Evolutionary conservation across 2,329 filamentous ascomycete genomes (phyloP), one percentile per base, ranked within the genome.

Genomic region (Diaporthe caulivora): DNA sequence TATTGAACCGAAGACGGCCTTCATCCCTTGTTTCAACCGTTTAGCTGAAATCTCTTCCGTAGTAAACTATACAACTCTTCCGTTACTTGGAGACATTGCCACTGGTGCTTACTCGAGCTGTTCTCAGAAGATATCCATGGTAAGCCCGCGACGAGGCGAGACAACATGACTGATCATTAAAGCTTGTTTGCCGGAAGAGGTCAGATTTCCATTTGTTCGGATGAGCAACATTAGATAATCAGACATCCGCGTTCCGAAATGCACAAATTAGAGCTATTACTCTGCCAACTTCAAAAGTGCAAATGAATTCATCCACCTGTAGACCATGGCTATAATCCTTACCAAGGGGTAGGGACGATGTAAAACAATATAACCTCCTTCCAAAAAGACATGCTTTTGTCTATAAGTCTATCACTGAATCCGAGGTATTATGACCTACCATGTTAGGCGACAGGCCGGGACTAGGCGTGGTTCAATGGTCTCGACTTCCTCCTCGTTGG

Each of bases 341-440:
- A 8, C 5, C 9, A 13, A 15, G 13, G 31, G n/a, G 13, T 8
- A 37, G 8, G 7, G 31, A 26, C n/a, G 11, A 24, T 21, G 44
- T 21, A 53, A 8, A 26, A 51, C 37, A 17, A 8, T 8, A 40
- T 40, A 37, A 24, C n/a, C 21, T 53, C 13, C n/a, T 53, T 40
- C 31, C 40, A 18, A 26, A 53, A 34, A 67, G 31, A 29, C 29
- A 26, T 13, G 31, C 44, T 31, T n/a, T 31, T 18, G 62, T 67
- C 62, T 67, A 67, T 37, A n/a, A 7, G 53, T 69, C 29, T 57
- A 57, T 69, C 6, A 31, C 37, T 69, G 47, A 47, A n/a, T 55
- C 29, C 9, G 15, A 51, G 31, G 21, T n/a, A 29, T 40, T 67
- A 34, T 2, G 9, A 34, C 18, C 11, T 24, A 21, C 44, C 13